These are phyloP conservation scores for Cyberlindnera xishuangbannaensis DNA, from an alignment of 805 yeast species.

Conservation along the genomic window DNA sequence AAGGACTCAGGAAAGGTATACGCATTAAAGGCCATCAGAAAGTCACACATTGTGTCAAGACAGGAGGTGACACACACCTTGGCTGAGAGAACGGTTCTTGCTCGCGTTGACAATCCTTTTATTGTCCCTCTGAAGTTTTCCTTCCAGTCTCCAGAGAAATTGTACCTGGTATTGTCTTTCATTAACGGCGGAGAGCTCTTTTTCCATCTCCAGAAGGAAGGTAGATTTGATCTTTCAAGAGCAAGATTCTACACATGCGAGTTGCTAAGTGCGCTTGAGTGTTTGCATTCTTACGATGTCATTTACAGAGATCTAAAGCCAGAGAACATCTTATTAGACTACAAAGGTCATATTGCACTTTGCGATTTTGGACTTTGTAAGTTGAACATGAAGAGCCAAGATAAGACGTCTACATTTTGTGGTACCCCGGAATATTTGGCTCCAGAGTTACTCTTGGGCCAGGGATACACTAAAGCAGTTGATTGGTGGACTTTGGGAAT, in stretches of 20 bases:
- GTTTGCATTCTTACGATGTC: conserved; percentile 84
- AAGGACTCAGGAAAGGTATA: conserved; percentile 92
- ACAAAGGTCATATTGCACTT: conserved; percentile 95
- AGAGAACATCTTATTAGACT: conserved; percentile 88
- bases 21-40: conserved; percentile 89
- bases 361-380: conserved; percentile 98
- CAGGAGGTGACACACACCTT: conserved; percentile 94
- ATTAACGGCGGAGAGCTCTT: conserved; percentile 97
- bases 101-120: conserved; percentile 89
- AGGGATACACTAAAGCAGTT: conserved; percentile 91
- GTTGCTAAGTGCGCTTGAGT: conserved; percentile 85
- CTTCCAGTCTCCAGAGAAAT: conserved; percentile 94
- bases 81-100: conserved; percentile 93
- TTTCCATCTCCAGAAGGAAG: conserved; percentile 88
- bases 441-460: conserved; percentile 85
- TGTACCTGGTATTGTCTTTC: conserved; percentile 84
- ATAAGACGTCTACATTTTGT: conserved; percentile 88
- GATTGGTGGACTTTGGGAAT: conserved; percentile 99
- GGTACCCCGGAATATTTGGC: conserved; percentile 98
- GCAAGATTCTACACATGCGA: conserved; percentile 94
- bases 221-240: conserved; percentile 82
- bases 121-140: conserved; percentile 94
- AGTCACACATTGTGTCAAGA: conserved; percentile 89
- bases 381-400: conserved; percentile 86
- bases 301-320: conserved; percentile 96